Percentiles rank a stretch among this genome's conserved stretches.
Conservation (phyloP, 805 yeast species). For the Starmerella scarabaei region DNA sequence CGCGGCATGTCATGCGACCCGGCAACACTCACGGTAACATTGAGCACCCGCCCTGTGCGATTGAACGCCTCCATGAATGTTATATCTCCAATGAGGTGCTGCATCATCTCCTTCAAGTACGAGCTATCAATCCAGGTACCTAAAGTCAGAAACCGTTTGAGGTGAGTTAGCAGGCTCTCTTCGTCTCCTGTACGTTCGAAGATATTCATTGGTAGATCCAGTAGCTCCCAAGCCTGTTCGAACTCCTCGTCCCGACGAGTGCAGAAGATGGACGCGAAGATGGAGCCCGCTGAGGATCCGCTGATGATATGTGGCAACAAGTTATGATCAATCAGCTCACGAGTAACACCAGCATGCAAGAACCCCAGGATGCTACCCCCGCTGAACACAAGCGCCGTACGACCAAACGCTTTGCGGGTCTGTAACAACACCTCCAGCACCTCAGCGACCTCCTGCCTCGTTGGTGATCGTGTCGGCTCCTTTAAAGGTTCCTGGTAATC, state of each 20-base stretch:
- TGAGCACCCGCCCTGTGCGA: constrained; percentile 83
- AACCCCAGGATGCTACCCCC: constrained; percentile 95
- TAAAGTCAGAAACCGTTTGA: constrained; percentile 54
- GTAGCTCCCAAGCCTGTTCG: constrained; percentile 38
- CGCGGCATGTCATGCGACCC: constrained; percentile 85
- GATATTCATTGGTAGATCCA: constrained; percentile 40
- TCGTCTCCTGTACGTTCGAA: constrained; percentile 43
- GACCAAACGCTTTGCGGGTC: constrained; percentile 80
- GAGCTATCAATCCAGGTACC: constrained; percentile 82
- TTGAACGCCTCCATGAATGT: constrained; percentile 92
- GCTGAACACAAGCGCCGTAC: constrained; percentile 86
- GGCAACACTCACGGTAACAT: constrained; percentile 87
- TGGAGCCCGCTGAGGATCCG: constrained; percentile 94
- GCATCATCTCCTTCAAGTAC: constrained; percentile 61
- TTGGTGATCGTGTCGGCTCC: no score
- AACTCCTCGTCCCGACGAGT: constrained; percentile 63
- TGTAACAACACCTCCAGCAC: constrained; percentile 62
- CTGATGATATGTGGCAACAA: constrained; percentile 76
- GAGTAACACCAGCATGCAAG: constrained; percentile 82
- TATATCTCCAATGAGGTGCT: constrained; percentile 67
- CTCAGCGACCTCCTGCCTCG: constrained; percentile 28
- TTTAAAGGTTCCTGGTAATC: no score
- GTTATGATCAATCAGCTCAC: constrained; percentile 60
- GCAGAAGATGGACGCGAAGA: constrained; percentile 79
- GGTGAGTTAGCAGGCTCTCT: constrained; percentile 39